phyloP scores from a whole-genome alignment of 2,329 filamentous ascomycete species.

The Trichophyton schoenleinii region DNA sequence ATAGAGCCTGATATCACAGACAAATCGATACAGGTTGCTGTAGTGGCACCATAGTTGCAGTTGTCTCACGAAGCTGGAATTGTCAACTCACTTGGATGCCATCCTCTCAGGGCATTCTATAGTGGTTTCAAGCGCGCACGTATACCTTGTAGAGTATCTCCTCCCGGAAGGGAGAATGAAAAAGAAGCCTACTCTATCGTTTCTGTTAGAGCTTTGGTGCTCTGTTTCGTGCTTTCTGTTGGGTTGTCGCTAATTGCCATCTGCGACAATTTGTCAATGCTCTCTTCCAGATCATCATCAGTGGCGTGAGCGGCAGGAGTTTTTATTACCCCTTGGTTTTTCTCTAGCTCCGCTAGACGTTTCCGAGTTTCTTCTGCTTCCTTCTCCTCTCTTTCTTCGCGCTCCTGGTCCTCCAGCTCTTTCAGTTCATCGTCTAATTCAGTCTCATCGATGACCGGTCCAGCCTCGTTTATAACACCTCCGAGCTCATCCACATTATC shows the following conservation, averaged over 20 bases:
- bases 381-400: slow-evolving; percentile 35
- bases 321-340: slow-evolving; percentile 20
- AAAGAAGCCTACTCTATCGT: neutral
- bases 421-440: slow-evolving; percentile 84
- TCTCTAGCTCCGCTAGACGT: slow-evolving; percentile 38
- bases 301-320: slow-evolving; percentile 17
- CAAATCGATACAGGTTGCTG: neutral
- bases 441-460: slow-evolving; percentile 53
- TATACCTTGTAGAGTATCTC: neutral
- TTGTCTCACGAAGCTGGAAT: neutral
- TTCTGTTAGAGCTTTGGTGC: neutral
- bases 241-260: slow-evolving; percentile 29
- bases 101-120: neutral
- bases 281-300: slow-evolving; percentile 27
- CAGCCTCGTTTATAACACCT: slow-evolving; percentile 57
- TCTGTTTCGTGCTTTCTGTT: neutral
- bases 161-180: neutral
- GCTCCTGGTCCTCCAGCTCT: slow-evolving; percentile 53
- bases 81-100: neutral
- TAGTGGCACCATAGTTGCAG: neutral
- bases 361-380: slow-evolving; percentile 38
- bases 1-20: neutral
- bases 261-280: slow-evolving; percentile 28
- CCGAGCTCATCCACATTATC: slow-evolving; percentile 69
- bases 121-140: neutral